Evolutionary conservation across 108 stramenopile species (phyloP), one percentile per base, ranked within the genome.

Genomic region (Cyclotella atomus): DNA sequence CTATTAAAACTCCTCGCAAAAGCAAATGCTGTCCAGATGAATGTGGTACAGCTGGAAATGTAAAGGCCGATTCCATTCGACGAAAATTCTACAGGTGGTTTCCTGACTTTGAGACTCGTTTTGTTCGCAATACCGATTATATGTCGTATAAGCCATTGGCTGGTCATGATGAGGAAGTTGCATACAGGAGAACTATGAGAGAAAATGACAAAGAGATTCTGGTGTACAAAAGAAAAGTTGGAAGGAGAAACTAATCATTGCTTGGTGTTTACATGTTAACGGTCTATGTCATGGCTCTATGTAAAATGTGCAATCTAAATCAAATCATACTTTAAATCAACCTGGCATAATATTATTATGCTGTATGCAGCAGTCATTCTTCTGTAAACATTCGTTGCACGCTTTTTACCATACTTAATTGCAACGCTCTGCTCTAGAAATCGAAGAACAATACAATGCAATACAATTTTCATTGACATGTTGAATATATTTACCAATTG

Each of bases 31-130:
- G 27, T 12, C 25, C 47, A 3, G 30, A 65, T 30, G 56, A 59
- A 34, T 15, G 29, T 30, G 56, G 32, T 47, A 47, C 65, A 3
- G 47, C 14, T 15, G 41, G 41, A 62, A 44, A 20, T 43, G 35
- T 35, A 9, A 53, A 68, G 35, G 8, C 29, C 14, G 44, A 54
- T n/a, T 68, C 67, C 35, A 38, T 68, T 1, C 34, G 23, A 38
- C 16, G 67, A 4, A 68, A 54, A 36, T 68, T 68, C 24, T 68
- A 68, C 23, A 30, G 67, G 6, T 68, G 67, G 67, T 68, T 68
- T 38, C 67, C 67, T 35, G 67, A 68, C 36, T 68, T 68, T 24
- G 52, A 68, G 12, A 34, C 34, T 24, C 50, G 67, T 9, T 68
- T 68, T 23, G 36, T 54, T 1, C 27, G 41, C n/a, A 65, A 47